A percentile compares a stretch with the other conserved stretches of the same genome.
These are phyloP conservation scores for Dianthus caryophyllus DNA, from an alignment of 148 eudicot genomes.

Conservation along the genomic window DNA sequence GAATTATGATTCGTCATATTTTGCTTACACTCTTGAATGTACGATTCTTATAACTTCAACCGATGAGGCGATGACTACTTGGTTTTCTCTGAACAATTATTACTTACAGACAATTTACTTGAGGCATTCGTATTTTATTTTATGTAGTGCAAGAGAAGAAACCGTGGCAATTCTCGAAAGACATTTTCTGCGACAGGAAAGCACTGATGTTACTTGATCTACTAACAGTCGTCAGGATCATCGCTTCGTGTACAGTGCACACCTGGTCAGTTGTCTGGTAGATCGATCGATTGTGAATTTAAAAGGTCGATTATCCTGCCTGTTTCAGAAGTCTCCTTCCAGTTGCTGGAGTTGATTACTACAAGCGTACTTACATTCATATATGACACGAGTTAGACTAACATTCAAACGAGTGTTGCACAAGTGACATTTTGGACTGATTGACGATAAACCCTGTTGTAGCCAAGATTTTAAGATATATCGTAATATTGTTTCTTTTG, in stretches of 20 bases:
- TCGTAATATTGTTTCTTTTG: no score
- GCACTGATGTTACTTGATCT: conserved; percentile 12
- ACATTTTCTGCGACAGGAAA: conserved; percentile 46
- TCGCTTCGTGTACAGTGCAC: neutral
- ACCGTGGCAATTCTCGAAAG: conserved; percentile 61
- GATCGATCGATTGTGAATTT: neutral
- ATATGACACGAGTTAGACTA: neutral
- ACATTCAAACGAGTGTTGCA: neutral
- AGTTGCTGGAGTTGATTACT: neutral
- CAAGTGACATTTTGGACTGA: neutral
- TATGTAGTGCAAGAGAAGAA: conserved; percentile 70
- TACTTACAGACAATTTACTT: neutral
- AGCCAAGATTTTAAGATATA: neutral
- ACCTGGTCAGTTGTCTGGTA: neutral
- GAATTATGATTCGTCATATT: no score
- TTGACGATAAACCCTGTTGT: neutral
- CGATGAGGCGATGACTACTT: no score
- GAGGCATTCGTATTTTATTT: neutral
- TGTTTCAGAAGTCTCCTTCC: neutral
- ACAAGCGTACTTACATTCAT: neutral
- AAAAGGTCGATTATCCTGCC: neutral
- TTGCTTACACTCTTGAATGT: no score
- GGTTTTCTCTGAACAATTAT: no score
- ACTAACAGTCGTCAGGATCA: neutral
- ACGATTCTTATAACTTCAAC: no score